Evolutionary conservation across 2,329 filamentous ascomycete species (phyloP).

Genomic region (Amauroascus verrucosus): DNA sequence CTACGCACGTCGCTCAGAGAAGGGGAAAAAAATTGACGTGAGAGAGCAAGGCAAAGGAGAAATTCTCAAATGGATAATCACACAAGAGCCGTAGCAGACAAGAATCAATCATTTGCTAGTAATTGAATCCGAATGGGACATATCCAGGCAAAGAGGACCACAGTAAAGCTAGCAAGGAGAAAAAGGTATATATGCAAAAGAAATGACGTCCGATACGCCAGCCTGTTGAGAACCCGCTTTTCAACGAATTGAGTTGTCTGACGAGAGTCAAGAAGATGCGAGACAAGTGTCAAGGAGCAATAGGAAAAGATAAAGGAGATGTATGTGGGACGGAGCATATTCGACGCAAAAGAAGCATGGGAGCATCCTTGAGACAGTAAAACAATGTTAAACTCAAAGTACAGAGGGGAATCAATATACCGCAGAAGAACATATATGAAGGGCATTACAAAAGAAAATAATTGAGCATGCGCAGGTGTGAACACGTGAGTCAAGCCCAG

Average conservation of each 20-base stretch:
- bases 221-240: not conserved
- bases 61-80: not conserved
- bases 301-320: not conserved
- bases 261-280: not conserved
- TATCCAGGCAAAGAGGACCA: not conserved
- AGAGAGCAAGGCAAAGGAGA: not conserved
- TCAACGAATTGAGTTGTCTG: not conserved
- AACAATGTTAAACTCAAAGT: not conserved
- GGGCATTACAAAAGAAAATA: not conserved
- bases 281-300: not conserved
- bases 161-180: not conserved
- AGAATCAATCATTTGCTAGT: not conserved
- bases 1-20: not conserved
- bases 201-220: not conserved
- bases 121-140: not conserved
- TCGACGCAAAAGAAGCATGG: not conserved
- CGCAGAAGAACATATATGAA: not conserved
- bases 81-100: not conserved
- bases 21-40: not conserved
- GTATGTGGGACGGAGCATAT: not conserved
- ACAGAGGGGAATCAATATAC: constrained; percentile 1
- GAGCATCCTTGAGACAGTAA: not conserved
- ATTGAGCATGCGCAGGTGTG: not conserved
- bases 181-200: not conserved
- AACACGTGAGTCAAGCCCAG: not conserved